Evolutionary conservation across 192 early-diverging fungal genomes (phyloP).

Genomic region (Entophlyctis helioformis): DNA sequence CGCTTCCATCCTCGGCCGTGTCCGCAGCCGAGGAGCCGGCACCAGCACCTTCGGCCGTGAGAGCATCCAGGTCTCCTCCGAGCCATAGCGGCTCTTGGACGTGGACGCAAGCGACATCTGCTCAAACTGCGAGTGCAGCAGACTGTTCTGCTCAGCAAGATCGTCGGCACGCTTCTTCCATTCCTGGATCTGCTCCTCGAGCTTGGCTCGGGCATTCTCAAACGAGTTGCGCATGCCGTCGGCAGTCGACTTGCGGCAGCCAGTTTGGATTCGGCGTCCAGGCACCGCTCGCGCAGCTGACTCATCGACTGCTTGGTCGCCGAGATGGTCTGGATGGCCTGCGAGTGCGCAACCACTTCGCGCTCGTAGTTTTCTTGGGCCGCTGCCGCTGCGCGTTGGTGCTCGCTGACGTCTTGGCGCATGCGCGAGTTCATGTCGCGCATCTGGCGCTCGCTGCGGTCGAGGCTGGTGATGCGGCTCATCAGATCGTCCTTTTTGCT

Average conservation of each 20-base stretch:
- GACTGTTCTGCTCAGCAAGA: constrained; percentile 54
- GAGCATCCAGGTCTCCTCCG: too few species aligned
- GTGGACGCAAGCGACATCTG: too few species aligned
- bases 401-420: constrained; percentile 37
- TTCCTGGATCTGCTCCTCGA: constrained; percentile 28
- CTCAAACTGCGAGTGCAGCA: constrained; percentile 64
- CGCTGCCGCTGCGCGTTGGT: constrained; percentile 29
- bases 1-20: too few species aligned
- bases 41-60: too few species aligned
- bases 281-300: constrained; percentile 9
- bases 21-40: too few species aligned
- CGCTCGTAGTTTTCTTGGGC: constrained; percentile 58
- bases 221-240: constrained; percentile 30
- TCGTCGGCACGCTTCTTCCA: constrained; percentile 37
- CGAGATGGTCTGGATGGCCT: constrained; percentile 32
- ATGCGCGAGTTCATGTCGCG: too few species aligned
- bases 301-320: constrained; percentile 18
- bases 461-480: too few species aligned
- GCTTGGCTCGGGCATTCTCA: constrained; percentile 20
- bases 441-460: too few species aligned
- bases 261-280: constrained; percentile 2
- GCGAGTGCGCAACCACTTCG: constrained; percentile 52
- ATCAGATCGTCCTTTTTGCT: too few species aligned
- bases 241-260: constrained; percentile 11
- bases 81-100: too few species aligned